Evolutionary conservation across 2,329 filamentous ascomycete species (phyloP).

Genomic region (Diplodia intermedia): DNA sequence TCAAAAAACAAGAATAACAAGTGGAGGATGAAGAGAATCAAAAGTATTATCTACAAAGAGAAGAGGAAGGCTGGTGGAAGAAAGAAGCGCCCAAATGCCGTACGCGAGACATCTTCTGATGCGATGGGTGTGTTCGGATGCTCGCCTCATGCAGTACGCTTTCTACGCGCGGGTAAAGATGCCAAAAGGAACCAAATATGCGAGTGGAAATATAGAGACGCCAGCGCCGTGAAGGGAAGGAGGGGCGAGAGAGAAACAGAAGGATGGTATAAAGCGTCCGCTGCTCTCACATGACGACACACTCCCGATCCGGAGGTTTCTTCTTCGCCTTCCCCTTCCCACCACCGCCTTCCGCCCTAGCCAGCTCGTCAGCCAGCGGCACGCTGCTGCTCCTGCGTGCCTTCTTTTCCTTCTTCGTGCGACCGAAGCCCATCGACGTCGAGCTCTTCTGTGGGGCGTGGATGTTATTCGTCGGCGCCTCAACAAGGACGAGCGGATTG

Average conservation of each 20-base stretch:
- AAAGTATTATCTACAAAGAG: not conserved
- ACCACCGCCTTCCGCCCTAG: slow-evolving; percentile 35
- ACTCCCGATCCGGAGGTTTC: slow-evolving; percentile 52
- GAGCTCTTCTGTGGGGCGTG: slow-evolving; percentile 37
- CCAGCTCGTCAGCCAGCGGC: slow-evolving; percentile 28
- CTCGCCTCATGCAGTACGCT: slow-evolving; percentile 1
- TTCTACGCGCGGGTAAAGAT: not conserved
- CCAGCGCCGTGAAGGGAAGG: not conserved
- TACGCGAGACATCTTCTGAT: not conserved
- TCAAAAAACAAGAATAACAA: not conserved
- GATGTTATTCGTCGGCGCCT: slow-evolving; percentile 27
- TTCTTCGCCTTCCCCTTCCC: slow-evolving; percentile 39
- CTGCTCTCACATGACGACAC: slow-evolving; percentile 50
- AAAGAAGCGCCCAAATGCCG: not conserved
- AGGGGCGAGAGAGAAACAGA: not conserved
- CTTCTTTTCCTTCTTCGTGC: slow-evolving; percentile 39
- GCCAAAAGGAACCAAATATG: not conserved
- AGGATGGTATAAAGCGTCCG: not conserved
- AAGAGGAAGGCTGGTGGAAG: not conserved
- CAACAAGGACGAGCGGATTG: slow-evolving; percentile 30
- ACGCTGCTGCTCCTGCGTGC: slow-evolving; percentile 38
- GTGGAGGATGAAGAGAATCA: not conserved
- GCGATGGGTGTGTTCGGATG: not conserved
- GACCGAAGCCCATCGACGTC: slow-evolving; percentile 37
- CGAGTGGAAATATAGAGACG: not conserved